phyloP scores from a whole-genome alignment of 1,284 basidiomycete genomes.

The Pseudozyma hubeiensis region DNA sequence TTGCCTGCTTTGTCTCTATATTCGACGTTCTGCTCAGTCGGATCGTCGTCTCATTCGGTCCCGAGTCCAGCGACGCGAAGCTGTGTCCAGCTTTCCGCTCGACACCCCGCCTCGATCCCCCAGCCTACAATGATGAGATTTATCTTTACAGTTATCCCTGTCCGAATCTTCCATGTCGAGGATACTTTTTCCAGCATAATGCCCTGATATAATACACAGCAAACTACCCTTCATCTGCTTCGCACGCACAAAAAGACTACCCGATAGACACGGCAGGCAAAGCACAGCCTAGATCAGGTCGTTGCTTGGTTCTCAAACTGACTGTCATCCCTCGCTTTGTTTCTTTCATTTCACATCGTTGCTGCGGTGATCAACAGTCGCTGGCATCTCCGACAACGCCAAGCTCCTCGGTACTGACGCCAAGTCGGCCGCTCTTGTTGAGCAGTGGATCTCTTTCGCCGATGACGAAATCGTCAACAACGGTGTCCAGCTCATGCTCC shows the following conservation, averaged over 20 bases:
- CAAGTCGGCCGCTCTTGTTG: constrained; percentile 73
- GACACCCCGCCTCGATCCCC: neutral
- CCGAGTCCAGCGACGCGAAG: constrained; percentile 1
- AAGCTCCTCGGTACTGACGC: constrained; percentile 76
- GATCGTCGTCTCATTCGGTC: neutral
- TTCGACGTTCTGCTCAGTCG: too few species aligned
- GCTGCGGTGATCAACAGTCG: constrained; percentile 73
- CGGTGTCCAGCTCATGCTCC: constrained; percentile 50
- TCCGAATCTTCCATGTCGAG: constrained; percentile 73
- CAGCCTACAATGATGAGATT: constrained; percentile 69
- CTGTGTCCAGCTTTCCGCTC: neutral
- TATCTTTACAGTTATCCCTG: constrained; percentile 69
- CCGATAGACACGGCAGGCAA: neutral
- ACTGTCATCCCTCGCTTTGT: constrained; percentile 3
- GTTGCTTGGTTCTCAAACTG: constrained; percentile 3
- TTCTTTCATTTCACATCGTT: neutral
- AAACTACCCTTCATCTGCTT: neutral
- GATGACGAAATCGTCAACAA: constrained; percentile 73
- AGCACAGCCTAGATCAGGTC: constrained; percentile 1
- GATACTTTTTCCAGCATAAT: constrained; percentile 66
- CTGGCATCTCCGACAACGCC: constrained; percentile 77
- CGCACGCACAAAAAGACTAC: neutral
- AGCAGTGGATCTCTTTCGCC: constrained; percentile 77
- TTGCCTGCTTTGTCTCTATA: constrained; percentile 5
- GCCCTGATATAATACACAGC: constrained; percentile 39